Evolutionary conservation across 768 basidiomycete species (phyloP), one percentile per base, ranked within the genome.

Genomic region (Psilocybe azurescens): DNA sequence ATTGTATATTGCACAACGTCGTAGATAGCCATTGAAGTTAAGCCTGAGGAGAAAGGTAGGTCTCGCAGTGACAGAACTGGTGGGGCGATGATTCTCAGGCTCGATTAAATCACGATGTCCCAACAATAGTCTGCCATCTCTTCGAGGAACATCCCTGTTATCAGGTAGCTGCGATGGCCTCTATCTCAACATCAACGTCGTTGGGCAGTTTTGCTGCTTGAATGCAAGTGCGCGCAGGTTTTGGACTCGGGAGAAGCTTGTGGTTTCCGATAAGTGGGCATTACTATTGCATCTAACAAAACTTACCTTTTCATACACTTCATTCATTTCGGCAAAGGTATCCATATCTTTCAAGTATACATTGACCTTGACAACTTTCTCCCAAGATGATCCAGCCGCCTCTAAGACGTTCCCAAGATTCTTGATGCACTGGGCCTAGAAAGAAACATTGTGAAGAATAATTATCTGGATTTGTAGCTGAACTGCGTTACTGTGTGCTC

Each of bases 211-310:
- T 82, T 7, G 83, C 88, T 11, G 86, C 89, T 76, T 92, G 89
- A 64, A 94, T 90, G 72, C 88, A 89, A 8, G 89, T 90, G 58
- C 91, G 77, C 7, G 90, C 86, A 10, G 91, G 92, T 75, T 91
- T 91, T 14, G 83, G 84, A 33, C 71, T 75, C 0, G 84, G 85
- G 30, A 85, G 68, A 8, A 83, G 62, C 83, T 84, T 53, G 60
- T 32, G 24, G 24, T 24, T 44, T 13, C 24, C 20, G 3, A 36
- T 62, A 20, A 58, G 52, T 50, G 24, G 24, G 28, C 28, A 48
- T 10, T 30, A 49, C 28, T 1, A 10, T 49, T n/a, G 24, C 36
- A 36, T 13, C 3, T 29, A 39, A 41, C 11, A 16, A 18, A 46
- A 16, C 71, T 49, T 60, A 83, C 86, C 77, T 84, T 78, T 58